These are phyloP conservation scores for Bretziella fagacearum DNA, from an alignment of 2,329 filamentous ascomycete species.

Conservation along the genomic window DNA sequence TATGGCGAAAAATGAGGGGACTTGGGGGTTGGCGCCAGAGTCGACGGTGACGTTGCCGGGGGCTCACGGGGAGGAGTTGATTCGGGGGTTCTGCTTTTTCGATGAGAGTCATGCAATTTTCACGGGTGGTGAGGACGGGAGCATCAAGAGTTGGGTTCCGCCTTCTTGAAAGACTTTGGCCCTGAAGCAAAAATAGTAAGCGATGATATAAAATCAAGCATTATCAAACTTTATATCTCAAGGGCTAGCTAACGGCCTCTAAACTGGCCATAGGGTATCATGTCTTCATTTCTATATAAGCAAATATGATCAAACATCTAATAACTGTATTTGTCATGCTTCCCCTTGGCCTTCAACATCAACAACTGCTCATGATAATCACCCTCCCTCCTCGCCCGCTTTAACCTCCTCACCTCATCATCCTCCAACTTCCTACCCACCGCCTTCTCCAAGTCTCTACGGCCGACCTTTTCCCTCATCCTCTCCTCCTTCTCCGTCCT, in stretches of 20 bases:
- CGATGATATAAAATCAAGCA: background rate
- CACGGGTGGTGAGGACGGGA: slow-evolving; percentile 41
- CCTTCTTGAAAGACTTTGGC: slow-evolving; percentile 15
- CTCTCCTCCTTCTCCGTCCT: slow-evolving; percentile 61
- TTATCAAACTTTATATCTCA: too few relatives aligned
- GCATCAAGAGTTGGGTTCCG: slow-evolving; percentile 37
- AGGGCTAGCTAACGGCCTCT: too few relatives aligned
- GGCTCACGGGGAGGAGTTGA: slow-evolving; percentile 46
- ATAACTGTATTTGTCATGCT: slow-evolving; percentile 65
- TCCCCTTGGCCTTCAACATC: slow-evolving; percentile 77
- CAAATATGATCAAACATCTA: background rate
- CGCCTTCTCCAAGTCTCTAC: slow-evolving; percentile 67
- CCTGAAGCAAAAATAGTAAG: slow-evolving; percentile 1
- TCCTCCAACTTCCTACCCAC: slow-evolving; percentile 64
- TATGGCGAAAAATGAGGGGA: slow-evolving; percentile 30
- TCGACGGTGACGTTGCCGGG: slow-evolving; percentile 42
- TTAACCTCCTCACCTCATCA: slow-evolving; percentile 69
- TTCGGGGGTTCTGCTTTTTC: slow-evolving; percentile 46
- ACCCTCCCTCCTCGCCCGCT: slow-evolving; percentile 68
- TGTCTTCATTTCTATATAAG: slow-evolving; percentile 4
- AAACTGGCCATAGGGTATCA: slow-evolving; percentile 1
- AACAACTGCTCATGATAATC: slow-evolving; percentile 78
- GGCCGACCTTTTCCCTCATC: slow-evolving; percentile 67
- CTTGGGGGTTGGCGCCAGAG: slow-evolving; percentile 38
- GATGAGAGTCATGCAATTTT: slow-evolving; percentile 42